Evolutionary conservation across 345 rosid genomes (phyloP).

Genomic region (Diplotaxis tenuifolia): DNA sequence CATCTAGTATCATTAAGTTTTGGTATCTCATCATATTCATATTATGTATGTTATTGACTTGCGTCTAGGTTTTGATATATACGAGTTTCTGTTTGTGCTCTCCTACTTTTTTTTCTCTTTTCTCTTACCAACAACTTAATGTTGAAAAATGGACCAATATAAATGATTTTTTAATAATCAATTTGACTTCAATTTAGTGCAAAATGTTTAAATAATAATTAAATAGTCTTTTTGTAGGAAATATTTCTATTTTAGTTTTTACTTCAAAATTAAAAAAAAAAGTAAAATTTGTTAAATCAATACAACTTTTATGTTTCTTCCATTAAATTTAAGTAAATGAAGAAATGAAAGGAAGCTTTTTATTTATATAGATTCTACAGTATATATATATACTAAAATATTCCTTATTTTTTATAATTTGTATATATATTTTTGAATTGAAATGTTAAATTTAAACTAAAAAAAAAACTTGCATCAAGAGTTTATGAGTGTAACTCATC

Average conservation of each 20-base stretch:
- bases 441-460: too few species aligned
- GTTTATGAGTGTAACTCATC: too few species aligned
- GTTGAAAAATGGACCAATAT: not conserved
- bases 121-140: not conserved
- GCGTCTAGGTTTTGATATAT: not conserved
- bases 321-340: too few species aligned
- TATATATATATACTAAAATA: too few species aligned
- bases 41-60: not conserved
- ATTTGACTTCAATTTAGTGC: too few species aligned
- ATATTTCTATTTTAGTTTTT: not conserved
- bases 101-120: not conserved
- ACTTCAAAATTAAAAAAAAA: not conserved
- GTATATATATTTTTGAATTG: too few species aligned
- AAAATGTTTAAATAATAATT: too few species aligned
- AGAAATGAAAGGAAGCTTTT: too few species aligned
- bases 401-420: too few species aligned
- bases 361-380: too few species aligned
- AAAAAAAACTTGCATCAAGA: too few species aligned
- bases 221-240: not conserved
- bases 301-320: not conserved
- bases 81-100: not conserved
- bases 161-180: too few species aligned
- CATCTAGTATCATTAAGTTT: constrained; percentile 41
- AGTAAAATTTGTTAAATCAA: not conserved
- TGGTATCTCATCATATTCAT: constrained; percentile 16